Conservation (phyloP, 768 basidiomycete genomes). For the Kwoniella europaea region DNA sequence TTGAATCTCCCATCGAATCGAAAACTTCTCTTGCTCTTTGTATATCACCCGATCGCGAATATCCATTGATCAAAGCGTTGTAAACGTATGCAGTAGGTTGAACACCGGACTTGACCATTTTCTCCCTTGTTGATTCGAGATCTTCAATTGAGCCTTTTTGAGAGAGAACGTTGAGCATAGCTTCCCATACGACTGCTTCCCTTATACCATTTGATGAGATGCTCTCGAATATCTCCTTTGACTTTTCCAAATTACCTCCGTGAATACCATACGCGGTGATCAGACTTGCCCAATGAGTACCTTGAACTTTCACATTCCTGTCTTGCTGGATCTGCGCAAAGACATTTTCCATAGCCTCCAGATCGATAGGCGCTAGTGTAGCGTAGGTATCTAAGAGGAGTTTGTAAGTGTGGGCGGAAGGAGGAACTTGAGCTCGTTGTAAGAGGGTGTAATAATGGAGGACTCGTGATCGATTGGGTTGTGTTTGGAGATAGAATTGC, state of each 20-base stretch:
- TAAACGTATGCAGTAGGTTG: conserved; percentile 95
- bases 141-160: conserved; percentile 78
- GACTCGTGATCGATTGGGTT: conserved; percentile 78
- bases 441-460: conserved; percentile 77
- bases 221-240: conserved; percentile 76
- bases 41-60: conserved; percentile 72
- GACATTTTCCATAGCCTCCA: conserved; percentile 70
- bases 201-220: conserved; percentile 65
- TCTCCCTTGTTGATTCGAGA: conserved; percentile 69
- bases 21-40: conserved; percentile 77
- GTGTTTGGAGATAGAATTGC: conserved; percentile 90
- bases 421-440: conserved; percentile 66
- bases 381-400: conserved; percentile 89
- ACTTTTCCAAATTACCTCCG: conserved; percentile 74
- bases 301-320: conserved; percentile 62
- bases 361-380: conserved; percentile 78
- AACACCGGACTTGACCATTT: conserved; percentile 69
- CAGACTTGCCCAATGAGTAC: conserved; percentile 78
- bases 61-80: conserved; percentile 79
- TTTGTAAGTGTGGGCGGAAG: conserved; percentile 95
- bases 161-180: conserved; percentile 83
- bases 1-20: conserved; percentile 77
- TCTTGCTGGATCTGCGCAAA: conserved; percentile 69
- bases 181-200: conserved; percentile 88
- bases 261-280: conserved; percentile 89